phyloP scores from a whole-genome alignment of 2,329 filamentous ascomycete genomes.

The Aspergillus cejpii region DNA sequence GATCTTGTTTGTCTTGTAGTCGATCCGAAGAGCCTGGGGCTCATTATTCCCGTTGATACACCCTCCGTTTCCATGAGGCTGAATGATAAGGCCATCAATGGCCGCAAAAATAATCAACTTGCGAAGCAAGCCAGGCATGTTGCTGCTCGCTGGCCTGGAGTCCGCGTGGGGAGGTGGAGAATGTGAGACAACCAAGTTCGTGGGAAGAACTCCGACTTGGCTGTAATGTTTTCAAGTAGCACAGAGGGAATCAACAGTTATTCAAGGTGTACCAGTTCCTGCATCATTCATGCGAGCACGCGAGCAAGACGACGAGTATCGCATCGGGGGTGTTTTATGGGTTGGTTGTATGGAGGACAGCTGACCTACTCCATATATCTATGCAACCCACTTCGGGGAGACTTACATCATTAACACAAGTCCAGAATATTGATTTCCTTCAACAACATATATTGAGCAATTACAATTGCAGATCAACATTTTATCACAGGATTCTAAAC shows the following conservation, averaged over 20 bases:
- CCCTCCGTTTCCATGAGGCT: conserved; percentile 54
- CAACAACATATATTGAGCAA: neutral
- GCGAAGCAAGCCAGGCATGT: conserved; percentile 70
- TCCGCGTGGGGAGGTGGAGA: conserved; percentile 5
- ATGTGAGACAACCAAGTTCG: neutral
- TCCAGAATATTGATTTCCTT: too few relatives aligned
- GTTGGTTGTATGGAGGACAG: neutral
- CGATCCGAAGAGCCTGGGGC: conserved; percentile 58
- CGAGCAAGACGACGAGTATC: neutral
- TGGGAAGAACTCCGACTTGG: neutral
- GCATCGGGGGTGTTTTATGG: neutral
- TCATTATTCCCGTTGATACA: conserved; percentile 47
- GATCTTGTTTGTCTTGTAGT: conserved; percentile 57
- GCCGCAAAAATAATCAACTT: conserved; percentile 76
- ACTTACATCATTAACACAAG: neutral
- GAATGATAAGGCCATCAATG: conserved; percentile 74
- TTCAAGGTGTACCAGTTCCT: neutral
- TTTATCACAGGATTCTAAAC: neutral
- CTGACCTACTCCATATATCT: neutral
- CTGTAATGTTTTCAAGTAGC: neutral
- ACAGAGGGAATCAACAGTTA: neutral
- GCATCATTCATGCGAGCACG: neutral
- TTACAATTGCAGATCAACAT: neutral
- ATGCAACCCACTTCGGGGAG: neutral
- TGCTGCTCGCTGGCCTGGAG: conserved; percentile 10